These are phyloP conservation scores for Cucurbita argyrosperma DNA, from an alignment of 306 rosid species.

Conservation along the genomic window DNA sequence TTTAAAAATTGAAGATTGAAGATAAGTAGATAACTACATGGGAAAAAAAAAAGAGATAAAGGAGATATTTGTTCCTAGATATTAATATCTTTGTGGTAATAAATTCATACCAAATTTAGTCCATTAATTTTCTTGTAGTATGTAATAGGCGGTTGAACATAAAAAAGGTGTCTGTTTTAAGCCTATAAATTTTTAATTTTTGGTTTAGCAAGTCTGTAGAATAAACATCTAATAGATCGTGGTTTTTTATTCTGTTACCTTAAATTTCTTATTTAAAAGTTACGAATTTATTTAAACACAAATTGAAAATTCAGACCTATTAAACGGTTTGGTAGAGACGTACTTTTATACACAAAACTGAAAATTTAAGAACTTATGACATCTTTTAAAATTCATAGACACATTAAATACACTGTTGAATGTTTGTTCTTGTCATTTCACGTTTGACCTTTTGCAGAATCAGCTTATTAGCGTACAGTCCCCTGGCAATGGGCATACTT, in stretches of 20 bases:
- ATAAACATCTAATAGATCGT: neutral
- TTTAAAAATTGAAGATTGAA: neutral
- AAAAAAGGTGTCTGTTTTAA: too few relatives aligned
- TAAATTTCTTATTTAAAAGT: neutral
- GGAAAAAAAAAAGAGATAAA: neutral
- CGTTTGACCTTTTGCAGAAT: slow-evolving; percentile 30
- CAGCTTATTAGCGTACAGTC: slow-evolving; percentile 79
- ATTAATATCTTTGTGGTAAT: slow-evolving; percentile 23
- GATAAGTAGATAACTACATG: neutral
- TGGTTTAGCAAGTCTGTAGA: neutral
- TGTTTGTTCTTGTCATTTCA: neutral
- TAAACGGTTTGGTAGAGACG: neutral
- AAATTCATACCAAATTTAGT: neutral
- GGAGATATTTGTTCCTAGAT: neutral
- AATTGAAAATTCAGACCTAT: neutral
- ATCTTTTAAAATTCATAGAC: neutral
- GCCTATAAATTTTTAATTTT: neutral
- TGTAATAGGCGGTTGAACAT: neutral
- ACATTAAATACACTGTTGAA: neutral
- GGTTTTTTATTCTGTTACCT: neutral
- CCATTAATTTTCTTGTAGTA: neutral
- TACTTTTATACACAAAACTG: neutral
- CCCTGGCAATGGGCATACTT: slow-evolving; percentile 94
- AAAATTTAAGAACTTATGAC: neutral
- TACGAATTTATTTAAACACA: neutral